Base-by-base conservation (phyloP, 1,139 yeast genomes). In the Scheffersomyces quercinus region DNA sequence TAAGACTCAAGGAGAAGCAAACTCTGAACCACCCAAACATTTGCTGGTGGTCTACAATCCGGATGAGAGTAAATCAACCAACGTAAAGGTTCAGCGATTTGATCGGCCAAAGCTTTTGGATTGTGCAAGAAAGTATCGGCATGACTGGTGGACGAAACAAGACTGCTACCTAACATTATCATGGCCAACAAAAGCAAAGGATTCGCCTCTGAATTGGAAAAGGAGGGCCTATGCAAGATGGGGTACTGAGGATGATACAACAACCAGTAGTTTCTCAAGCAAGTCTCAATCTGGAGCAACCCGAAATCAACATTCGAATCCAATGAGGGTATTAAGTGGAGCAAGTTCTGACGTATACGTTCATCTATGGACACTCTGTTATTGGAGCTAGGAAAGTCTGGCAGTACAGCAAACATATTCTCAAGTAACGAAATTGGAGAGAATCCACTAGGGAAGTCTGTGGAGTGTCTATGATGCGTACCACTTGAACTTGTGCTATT, bases 21-120 rank as follows among this genome's bases (percentile, higher is more conserved):
- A 36, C 84, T 70, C 56, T 85, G 91, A 36, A 85, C 70, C 3
- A 85, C 76, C 83, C 88, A 84, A 5, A 83, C 66, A 46, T 74
- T 70, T 1, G 85, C 81, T 2, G 83, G 82, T 2, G 72, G 50
- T 46, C 73, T 75, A 52, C 82, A 80, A 45, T 81, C 86, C 8
- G 74, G 71, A 35, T 78, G 73, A 9, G 82, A 74, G 53, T 83
- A 82, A 6, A 83, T 73, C 31, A 75, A 66, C 78, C 84, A 82
- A 40, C 93, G 62, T 28, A 86, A 58, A 0, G 88, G 89, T 24
- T 71, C 77, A 3, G 86, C 84, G 9, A 85, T 78, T 38, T 70
- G 57, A 35, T 58, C 55, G 3, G 67, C 56, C 24, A 68, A 59
- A 13, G 42, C 39, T 28, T 56, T 53, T 2, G 68, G 47, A 29